Conservation (phyloP, 2,329 filamentous ascomycete genomes). For the Fonsecaea nubica region DNA sequence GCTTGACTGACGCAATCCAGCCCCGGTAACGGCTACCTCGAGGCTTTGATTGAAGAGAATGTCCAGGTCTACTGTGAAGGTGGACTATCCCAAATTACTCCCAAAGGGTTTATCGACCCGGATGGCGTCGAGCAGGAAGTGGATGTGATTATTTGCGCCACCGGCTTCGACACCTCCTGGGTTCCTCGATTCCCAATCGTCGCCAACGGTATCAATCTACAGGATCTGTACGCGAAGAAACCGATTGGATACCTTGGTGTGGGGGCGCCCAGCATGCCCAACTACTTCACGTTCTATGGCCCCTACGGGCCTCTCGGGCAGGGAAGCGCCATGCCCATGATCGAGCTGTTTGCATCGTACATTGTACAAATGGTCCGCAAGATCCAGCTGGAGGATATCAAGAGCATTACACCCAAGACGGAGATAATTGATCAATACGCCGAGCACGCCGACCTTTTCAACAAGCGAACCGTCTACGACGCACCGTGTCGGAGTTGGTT, state of each 20-base stretch:
- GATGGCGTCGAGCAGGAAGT: slow-evolving; percentile 39
- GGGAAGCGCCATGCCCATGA: slow-evolving; percentile 24
- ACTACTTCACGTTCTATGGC: slow-evolving; percentile 41
- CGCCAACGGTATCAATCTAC: slow-evolving; percentile 27
- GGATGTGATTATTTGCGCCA: slow-evolving; percentile 34
- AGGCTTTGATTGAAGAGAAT: slow-evolving; percentile 50
- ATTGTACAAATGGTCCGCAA: slow-evolving; percentile 30
- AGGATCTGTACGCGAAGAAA: slow-evolving; percentile 26
- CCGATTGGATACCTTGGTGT: slow-evolving; percentile 33
- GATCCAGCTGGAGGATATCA: slow-evolving; percentile 42
- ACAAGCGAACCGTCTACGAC: slow-evolving; percentile 42
- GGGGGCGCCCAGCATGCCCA: slow-evolving; percentile 38
- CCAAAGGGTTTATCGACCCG: slow-evolving; percentile 43
- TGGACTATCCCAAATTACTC: slow-evolving; percentile 48
- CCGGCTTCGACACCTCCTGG: slow-evolving; percentile 35
- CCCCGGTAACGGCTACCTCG: slow-evolving; percentile 37
- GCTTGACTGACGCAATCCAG: slow-evolving; percentile 34
- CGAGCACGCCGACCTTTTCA: slow-evolving; percentile 43
- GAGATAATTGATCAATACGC: slow-evolving; percentile 42
- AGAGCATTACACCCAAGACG: slow-evolving; percentile 40
- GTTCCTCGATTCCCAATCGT: slow-evolving; percentile 32
- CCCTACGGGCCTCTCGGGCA: slow-evolving; percentile 41
- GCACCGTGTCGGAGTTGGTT: slow-evolving; percentile 16
- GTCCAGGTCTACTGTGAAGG: slow-evolving; percentile 51
- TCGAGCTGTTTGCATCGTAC: slow-evolving; percentile 26